Base-by-base conservation (phyloP, 2,329 filamentous ascomycete species). In the Trichoderma oligosporum region DNA sequence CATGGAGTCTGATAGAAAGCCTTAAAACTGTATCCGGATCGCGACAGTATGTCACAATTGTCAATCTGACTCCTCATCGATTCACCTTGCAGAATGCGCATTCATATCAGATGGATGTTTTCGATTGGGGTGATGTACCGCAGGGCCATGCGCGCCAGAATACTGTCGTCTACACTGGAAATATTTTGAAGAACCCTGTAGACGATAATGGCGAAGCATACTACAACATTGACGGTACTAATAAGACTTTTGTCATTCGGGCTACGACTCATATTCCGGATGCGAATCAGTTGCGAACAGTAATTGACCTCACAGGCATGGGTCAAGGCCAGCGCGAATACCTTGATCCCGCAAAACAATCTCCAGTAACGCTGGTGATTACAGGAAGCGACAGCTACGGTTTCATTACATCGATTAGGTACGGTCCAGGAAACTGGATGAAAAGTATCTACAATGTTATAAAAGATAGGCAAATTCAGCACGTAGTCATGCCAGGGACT, bases 401-500 rank as follows among this genome's bases (percentile, higher is more conserved):
- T 0, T 72, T 69, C 58, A 62, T 65, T 9, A 65, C 67, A 2
- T 71, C 68, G 1, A 61, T 72, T 1, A 61, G 61, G 2, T 68
- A 65, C 44, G 66, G 66, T 1, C 57, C 63, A 0, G 64, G 64
- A 29, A 65, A 66, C 57, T 73, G 70, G 70, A 73, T 73, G 71
- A 64, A 60, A 31, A 56, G 58, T 5, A 62, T 72, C 8, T 68
- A 70, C 57, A 56, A 68, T 16, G 64, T 67, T 2, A 72, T 73
- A 59, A 65, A 66, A 35, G 66, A 70, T 59, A 71, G 77, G 9
- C 71, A 70, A 1, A 63, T 80, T 0, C 73, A 73, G 51, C 71
- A 78, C 27, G 68, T 80, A 16, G 70, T 74, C 47, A 74, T 81
- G 69, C 77, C 77, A 0, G 78, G 77, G 7, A 72, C 75, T 3